phyloP scores from a whole-genome alignment of 2,329 filamentous ascomycete species.

The Fusarium anthophilum region DNA sequence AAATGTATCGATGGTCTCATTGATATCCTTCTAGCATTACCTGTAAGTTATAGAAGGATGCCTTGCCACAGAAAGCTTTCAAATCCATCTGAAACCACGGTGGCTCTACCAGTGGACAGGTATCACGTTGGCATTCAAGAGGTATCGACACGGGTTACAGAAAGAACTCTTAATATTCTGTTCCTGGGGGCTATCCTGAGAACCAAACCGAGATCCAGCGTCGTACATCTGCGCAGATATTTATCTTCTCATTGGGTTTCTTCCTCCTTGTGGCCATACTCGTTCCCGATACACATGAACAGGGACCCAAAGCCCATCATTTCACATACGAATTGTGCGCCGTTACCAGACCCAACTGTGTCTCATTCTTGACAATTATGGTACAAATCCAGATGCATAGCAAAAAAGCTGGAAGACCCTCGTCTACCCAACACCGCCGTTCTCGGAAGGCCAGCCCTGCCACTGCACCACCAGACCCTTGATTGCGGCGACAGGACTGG shows the following conservation, averaged over 20 bases:
- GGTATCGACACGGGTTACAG: neutral
- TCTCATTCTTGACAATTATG: constrained; percentile 24
- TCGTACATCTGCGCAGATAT: constrained; percentile 18
- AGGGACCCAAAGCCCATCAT: neutral
- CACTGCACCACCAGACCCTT: neutral
- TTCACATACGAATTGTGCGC: neutral
- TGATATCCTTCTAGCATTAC: neutral
- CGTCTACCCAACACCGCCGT: constrained; percentile 9
- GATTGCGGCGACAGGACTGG: neutral
- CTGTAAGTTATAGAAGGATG: neutral
- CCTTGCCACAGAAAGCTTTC: neutral
- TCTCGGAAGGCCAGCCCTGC: constrained; percentile 12
- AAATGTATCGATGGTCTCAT: neutral
- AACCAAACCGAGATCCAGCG: constrained; percentile 5
- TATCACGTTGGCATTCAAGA: neutral
- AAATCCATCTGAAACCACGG: too few relatives aligned
- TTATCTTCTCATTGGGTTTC: constrained; percentile 1
- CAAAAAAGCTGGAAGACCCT: neutral
- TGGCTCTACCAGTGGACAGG: too few relatives aligned
- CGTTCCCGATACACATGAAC: constrained; percentile 13
- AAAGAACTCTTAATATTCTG: neutral
- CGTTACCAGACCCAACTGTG: constrained; percentile 5
- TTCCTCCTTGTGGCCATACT: neutral
- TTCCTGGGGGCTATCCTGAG: constrained; percentile 9
- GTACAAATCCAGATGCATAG: constrained; percentile 34